Percentiles rank a stretch among this genome's conserved stretches.
These are phyloP conservation scores for Sicyos baderoa DNA, from an alignment of 306 rosid genomes.

Conservation along the genomic window DNA sequence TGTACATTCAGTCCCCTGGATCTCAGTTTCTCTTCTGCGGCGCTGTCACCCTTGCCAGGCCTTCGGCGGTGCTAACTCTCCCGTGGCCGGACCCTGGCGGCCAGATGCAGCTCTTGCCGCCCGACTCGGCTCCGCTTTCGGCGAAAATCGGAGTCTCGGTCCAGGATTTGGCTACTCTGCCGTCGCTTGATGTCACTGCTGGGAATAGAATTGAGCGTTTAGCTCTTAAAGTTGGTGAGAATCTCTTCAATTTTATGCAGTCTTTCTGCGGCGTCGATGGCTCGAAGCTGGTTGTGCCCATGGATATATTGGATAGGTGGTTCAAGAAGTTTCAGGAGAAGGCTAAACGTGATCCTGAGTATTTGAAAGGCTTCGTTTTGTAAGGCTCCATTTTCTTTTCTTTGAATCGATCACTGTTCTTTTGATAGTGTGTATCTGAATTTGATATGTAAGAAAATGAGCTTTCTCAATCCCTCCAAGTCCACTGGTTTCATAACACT, in stretches of 20 bases:
- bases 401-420: background rate
- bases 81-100: conserved; percentile 77
- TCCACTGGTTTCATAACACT: too few relatives aligned
- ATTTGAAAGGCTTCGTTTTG: conserved; percentile 22
- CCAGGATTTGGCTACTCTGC: conserved; percentile 67
- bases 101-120: conserved; percentile 51
- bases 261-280: conserved; percentile 88
- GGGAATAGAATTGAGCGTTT: conserved; percentile 59
- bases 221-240: conserved; percentile 83
- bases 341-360: conserved; percentile 16
- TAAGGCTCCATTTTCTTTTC: background rate
- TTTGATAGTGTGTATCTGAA: background rate
- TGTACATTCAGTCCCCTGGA: conserved; percentile 82
- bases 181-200: conserved; percentile 63
- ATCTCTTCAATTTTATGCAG: conserved; percentile 86
- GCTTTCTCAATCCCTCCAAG: too few relatives aligned
- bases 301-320: conserved; percentile 91
- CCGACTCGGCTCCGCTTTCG: conserved; percentile 50
- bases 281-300: conserved; percentile 71
- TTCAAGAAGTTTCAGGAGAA: conserved; percentile 32
- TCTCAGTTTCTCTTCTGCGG: conserved; percentile 72
- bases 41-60: conserved; percentile 63
- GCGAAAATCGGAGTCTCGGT: conserved; percentile 91
- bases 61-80: conserved; percentile 62
- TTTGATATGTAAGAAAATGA: background rate